phyloP scores from a whole-genome alignment of 352 stramenopile species.

The Globisporangium camurandrum region DNA sequence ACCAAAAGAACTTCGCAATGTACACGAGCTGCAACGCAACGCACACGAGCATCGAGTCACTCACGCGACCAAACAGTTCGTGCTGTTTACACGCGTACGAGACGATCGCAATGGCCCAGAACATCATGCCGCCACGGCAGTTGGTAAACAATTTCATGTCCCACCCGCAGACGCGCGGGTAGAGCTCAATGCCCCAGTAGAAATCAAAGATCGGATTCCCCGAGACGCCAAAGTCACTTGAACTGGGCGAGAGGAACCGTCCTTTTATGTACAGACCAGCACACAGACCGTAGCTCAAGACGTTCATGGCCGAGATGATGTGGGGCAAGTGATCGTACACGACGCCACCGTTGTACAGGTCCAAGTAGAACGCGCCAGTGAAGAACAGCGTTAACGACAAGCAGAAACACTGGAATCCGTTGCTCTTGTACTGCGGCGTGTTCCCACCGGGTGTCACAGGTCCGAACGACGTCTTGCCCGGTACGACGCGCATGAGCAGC shows the following conservation, averaged over 20 bases:
- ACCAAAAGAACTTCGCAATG: slow-evolving; percentile 97
- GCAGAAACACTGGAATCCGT: slow-evolving; percentile 89
- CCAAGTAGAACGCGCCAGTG: slow-evolving; percentile 33
- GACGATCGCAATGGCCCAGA: slow-evolving; percentile 89
- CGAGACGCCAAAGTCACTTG: slow-evolving; percentile 87
- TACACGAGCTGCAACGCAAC: slow-evolving; percentile 91
- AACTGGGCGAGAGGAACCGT: slow-evolving; percentile 74
- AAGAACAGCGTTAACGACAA: slow-evolving; percentile 81
- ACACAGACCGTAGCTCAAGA: slow-evolving; percentile 94
- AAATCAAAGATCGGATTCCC: slow-evolving; percentile 94
- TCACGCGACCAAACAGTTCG: slow-evolving; percentile 63
- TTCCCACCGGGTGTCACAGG: slow-evolving; percentile 85
- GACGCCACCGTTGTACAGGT: slow-evolving; percentile 57
- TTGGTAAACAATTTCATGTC: slow-evolving; percentile 98
- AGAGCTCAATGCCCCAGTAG: slow-evolving; percentile 97
- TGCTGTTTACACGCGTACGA: slow-evolving; percentile 89
- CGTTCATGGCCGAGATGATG: slow-evolving; percentile 89
- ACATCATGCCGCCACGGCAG: slow-evolving; percentile 96
- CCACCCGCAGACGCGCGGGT: slow-evolving; percentile 88
- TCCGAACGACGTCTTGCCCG: slow-evolving; percentile 81
- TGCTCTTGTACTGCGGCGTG: slow-evolving; percentile 88
- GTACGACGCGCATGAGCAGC: slow-evolving; percentile 85
- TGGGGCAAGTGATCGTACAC: slow-evolving; percentile 87
- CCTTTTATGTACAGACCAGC: slow-evolving; percentile 91
- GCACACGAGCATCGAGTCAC: slow-evolving; percentile 86